Evolutionary conservation across 75 land plant species (phyloP).

Genomic region (Larix kaempferi): DNA sequence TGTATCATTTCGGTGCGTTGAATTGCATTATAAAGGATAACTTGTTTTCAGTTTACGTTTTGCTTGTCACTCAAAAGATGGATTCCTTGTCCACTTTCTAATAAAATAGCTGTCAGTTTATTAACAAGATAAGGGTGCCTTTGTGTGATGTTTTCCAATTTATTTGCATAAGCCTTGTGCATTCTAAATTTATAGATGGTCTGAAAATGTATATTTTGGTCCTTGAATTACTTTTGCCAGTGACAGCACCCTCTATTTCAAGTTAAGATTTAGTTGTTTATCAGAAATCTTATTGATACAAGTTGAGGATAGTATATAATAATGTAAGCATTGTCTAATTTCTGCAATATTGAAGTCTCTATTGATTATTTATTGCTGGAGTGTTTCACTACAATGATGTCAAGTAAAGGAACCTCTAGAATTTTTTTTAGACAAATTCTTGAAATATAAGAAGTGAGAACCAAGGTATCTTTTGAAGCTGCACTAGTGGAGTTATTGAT

Average conservation of each 20-base stretch:
- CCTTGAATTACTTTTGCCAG: not conserved
- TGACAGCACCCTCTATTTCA: not conserved
- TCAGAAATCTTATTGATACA: too few relatives aligned
- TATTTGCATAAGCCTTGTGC: not conserved
- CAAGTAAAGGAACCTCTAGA: too few relatives aligned
- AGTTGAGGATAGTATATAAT: too few relatives aligned
- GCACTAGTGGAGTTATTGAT: too few relatives aligned
- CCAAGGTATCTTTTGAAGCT: too few relatives aligned
- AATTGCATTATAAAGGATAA: not conserved
- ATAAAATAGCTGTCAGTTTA: not conserved
- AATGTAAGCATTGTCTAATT: too few relatives aligned
- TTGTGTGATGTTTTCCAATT: not conserved
- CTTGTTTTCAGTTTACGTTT: not conserved
- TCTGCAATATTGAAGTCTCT: too few relatives aligned
- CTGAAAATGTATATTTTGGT: not conserved
- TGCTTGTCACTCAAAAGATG: not conserved
- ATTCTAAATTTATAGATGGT: not conserved
- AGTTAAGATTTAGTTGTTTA: too few relatives aligned
- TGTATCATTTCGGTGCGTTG: conserved; percentile 77
- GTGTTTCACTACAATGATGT: too few relatives aligned
- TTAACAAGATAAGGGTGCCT: not conserved
- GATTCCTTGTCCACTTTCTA: not conserved
- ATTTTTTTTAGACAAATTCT: too few relatives aligned
- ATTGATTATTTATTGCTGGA: too few relatives aligned
- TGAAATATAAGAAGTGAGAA: too few relatives aligned